phyloP scores from a whole-genome alignment of 2,329 filamentous ascomycete genomes.

The Verticillium klebahnii region DNA sequence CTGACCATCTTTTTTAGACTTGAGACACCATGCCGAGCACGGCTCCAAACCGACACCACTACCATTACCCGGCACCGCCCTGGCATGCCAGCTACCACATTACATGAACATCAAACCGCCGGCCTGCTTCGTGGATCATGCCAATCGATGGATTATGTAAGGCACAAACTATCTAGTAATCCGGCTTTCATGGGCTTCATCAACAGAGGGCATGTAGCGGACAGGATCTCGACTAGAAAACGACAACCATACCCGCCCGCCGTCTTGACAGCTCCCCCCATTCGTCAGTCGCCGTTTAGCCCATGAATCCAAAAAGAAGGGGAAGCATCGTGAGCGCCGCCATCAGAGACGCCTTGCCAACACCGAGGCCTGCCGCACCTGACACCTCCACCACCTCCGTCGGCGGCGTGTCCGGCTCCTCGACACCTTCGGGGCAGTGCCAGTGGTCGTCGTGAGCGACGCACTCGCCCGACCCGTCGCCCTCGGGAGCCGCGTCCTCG shows the following conservation, averaged over 20 bases:
- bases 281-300: neutral
- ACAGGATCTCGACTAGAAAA: neutral
- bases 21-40: neutral
- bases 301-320: neutral
- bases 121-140: no score
- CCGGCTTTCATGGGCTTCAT: neutral
- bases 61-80: no score
- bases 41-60: neutral
- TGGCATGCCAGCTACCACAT: no score
- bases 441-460: neutral
- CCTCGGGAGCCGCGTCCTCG: neutral
- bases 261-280: neutral
- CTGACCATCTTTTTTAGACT: neutral
- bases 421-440: constrained; percentile 12
- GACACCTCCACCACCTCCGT: neutral
- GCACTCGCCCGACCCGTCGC: neutral
- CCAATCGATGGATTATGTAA: no score
- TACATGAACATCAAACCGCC: no score
- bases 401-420: neutral
- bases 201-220: neutral
- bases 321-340: neutral
- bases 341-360: neutral
- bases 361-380: neutral
- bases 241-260: neutral
- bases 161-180: neutral